Conservation (phyloP, 2,329 filamentous ascomycete species). For the Aspergillus niger region DNA sequence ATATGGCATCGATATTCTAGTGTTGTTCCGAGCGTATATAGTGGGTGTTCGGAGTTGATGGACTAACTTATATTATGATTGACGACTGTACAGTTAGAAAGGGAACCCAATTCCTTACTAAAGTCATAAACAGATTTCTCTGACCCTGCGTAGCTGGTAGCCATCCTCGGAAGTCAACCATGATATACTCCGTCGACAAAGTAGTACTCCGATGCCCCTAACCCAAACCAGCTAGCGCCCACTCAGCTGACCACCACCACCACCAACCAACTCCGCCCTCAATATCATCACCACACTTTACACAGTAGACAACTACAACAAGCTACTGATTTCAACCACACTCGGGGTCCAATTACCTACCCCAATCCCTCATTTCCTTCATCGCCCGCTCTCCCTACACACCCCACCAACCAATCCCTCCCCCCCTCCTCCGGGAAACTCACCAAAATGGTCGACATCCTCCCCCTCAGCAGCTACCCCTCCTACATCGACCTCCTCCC, state of each 20-base stretch:
- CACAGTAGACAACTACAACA: not conserved
- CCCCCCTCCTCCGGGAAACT: not conserved
- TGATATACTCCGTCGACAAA: not conserved
- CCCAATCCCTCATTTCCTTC: not conserved
- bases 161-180: not conserved
- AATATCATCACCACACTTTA: not conserved
- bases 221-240: constrained; percentile 7
- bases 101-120: too few relatives aligned
- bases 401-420: constrained; percentile 2
- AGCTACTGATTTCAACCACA: not conserved
- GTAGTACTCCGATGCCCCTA: not conserved
- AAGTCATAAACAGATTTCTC: too few relatives aligned
- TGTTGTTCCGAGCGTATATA: constrained; percentile 17
- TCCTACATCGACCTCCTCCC: constrained; percentile 81
- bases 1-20: constrained; percentile 28
- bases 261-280: not conserved
- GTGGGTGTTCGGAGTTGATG: not conserved
- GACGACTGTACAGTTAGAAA: constrained; percentile 1
- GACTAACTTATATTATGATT: not conserved
- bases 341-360: not conserved
- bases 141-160: too few relatives aligned
- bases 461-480: constrained; percentile 49
- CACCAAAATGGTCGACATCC: constrained; percentile 51
- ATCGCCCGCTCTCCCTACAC: too few relatives aligned
- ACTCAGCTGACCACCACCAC: not conserved